Conservation (phyloP, 257 asterid genomes). For the Rhazya stricta region DNA sequence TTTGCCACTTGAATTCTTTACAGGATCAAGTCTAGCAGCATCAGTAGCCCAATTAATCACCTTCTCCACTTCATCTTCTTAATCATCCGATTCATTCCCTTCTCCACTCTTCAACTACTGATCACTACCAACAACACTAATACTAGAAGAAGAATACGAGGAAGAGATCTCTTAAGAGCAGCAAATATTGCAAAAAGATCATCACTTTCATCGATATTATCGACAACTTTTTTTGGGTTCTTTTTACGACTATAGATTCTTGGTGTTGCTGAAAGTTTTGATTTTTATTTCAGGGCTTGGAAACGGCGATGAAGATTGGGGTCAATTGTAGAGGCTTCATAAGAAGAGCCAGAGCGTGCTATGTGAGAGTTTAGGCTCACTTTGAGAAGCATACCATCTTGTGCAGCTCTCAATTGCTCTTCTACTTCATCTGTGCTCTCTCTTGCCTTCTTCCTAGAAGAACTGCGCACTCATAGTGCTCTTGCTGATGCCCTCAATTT, state of each 20-base stretch:
- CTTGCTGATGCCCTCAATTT: background rate
- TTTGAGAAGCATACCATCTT: slow-evolving; percentile 65
- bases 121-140: background rate
- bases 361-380: slow-evolving; percentile 60
- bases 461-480: slow-evolving; percentile 10
- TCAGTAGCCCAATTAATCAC: slow-evolving; percentile 81
- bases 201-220: slow-evolving; percentile 20
- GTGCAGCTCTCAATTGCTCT: slow-evolving; percentile 67
- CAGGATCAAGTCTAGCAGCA: slow-evolving; percentile 87
- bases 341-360: slow-evolving; percentile 36
- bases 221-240: background rate
- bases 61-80: slow-evolving; percentile 78
- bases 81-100: slow-evolving; percentile 25
- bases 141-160: slow-evolving; percentile 20
- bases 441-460: slow-evolving; percentile 24
- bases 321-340: slow-evolving; percentile 30
- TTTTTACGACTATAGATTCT: background rate
- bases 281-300: slow-evolving; percentile 44
- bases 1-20: no score
- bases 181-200: slow-evolving; percentile 63
- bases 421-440: slow-evolving; percentile 54
- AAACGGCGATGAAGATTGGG: slow-evolving; percentile 84
- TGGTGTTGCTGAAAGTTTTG: slow-evolving; percentile 10
- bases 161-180: slow-evolving; percentile 50
- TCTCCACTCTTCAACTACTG: slow-evolving; percentile 3